Conservation (phyloP, 2,329 filamentous ascomycete species). For the Penicillium sp. region DNA sequence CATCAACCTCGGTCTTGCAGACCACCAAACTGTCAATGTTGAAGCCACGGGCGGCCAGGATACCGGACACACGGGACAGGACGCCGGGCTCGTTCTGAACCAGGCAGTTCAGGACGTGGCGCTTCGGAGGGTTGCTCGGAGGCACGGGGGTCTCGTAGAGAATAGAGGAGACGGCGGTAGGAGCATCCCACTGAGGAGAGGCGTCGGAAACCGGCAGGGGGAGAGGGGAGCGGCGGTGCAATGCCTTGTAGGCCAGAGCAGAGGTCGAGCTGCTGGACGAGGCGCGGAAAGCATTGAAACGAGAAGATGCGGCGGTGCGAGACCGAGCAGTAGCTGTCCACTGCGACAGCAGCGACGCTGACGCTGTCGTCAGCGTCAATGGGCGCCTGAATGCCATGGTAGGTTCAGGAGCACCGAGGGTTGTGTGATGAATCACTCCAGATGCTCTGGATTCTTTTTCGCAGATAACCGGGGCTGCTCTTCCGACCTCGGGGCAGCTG, state of each 20-base stretch:
- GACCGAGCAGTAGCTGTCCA: slow-evolving; percentile 30
- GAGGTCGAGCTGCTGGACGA: slow-evolving; percentile 72
- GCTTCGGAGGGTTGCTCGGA: slow-evolving; percentile 80
- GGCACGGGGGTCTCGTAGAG: slow-evolving; percentile 96
- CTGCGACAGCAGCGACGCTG: slow-evolving; percentile 33
- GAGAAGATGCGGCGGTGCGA: slow-evolving; percentile 30
- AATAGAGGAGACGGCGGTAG: slow-evolving; percentile 95
- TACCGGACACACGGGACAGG: slow-evolving; percentile 91
- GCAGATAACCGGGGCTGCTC: slow-evolving; percentile 6
- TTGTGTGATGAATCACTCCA: slow-evolving; percentile 31
- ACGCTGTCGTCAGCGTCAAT: slow-evolving; percentile 39
- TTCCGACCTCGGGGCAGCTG: slow-evolving; percentile 43
- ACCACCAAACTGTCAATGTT: slow-evolving; percentile 99
- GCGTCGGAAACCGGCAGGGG: slow-evolving; percentile 76
- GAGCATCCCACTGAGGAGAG: slow-evolving; percentile 80
- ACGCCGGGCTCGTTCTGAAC: slow-evolving; percentile 99
- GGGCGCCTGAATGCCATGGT: slow-evolving; percentile 45
- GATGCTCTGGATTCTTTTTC: slow-evolving; percentile 30
- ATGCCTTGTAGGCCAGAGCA: slow-evolving; percentile 93
- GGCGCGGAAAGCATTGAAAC: slow-evolving; percentile 34
- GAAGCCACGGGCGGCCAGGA: slow-evolving; percentile 93
- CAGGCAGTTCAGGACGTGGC: slow-evolving; percentile 95
- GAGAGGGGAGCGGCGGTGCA: slow-evolving; percentile 85
- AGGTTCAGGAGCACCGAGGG: slow-evolving; percentile 17
- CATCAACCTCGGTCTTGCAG: slow-evolving; percentile 95